phyloP scores from a whole-genome alignment of 495 filamentous ascomycete species.

The Penicillium lividum region DNA sequence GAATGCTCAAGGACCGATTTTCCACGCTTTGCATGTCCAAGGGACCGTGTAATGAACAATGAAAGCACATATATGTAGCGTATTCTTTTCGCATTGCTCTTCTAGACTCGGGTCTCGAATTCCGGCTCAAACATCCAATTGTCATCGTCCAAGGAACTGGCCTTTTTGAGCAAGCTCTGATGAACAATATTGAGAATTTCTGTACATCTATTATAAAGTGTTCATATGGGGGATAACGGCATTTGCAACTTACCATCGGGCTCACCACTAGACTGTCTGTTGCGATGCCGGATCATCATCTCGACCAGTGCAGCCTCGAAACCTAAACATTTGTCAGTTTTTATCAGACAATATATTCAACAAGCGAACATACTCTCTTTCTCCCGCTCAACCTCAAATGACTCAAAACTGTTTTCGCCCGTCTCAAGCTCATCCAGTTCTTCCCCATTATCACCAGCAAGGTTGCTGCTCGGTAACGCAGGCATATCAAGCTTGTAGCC shows the following conservation, averaged over 20 bases:
- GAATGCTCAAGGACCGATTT: neutral
- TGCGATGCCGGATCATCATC: slow-evolving; percentile 61
- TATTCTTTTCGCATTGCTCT: neutral
- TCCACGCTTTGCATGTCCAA: slow-evolving; percentile 15
- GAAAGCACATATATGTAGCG: slow-evolving; percentile 8
- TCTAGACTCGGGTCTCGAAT: slow-evolving; percentile 28
- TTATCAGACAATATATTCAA: neutral
- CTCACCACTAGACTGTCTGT: slow-evolving; percentile 60
- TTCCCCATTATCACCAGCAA: slow-evolving; percentile 55
- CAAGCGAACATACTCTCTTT: slow-evolving; percentile 46
- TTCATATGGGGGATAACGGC: neutral
- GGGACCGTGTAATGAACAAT: slow-evolving; percentile 25
- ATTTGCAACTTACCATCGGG: slow-evolving; percentile 58
- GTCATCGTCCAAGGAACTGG: slow-evolving; percentile 73
- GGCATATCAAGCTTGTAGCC: slow-evolving; percentile 73
- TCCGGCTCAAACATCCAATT: slow-evolving; percentile 91
- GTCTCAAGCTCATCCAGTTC: slow-evolving; percentile 46
- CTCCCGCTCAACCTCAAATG: slow-evolving; percentile 35
- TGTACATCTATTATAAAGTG: slow-evolving; percentile 22
- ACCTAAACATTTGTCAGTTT: slow-evolving; percentile 30
- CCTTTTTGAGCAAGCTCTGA: slow-evolving; percentile 70
- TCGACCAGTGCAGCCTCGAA: slow-evolving; percentile 51
- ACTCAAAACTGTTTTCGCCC: slow-evolving; percentile 18
- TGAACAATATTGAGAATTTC: slow-evolving; percentile 73
- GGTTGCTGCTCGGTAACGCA: slow-evolving; percentile 45